A percentile compares a stretch with the other conserved stretches of the same genome.
Conservation (phyloP, 768 basidiomycete species). For the Russula abietina region DNA sequence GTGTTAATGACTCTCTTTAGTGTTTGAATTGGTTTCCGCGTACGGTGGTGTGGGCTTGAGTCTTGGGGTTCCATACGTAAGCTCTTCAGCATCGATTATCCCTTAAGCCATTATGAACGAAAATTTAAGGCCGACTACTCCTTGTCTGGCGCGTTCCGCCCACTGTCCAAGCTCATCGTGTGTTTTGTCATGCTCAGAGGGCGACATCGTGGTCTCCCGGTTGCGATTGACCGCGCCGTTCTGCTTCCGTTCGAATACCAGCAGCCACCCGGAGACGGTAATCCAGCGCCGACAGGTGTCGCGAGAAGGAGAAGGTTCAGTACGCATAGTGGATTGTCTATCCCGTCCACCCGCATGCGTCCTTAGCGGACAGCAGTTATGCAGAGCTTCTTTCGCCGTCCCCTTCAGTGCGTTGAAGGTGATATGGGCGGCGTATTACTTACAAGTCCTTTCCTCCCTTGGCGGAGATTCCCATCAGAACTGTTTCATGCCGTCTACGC, state of each 20-base stretch:
- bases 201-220: constrained; percentile 81
- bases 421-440: not conserved
- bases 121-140: constrained; percentile 65
- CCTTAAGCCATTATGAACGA: constrained; percentile 18
- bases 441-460: not conserved
- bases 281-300: not conserved
- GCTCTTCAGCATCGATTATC: constrained; percentile 27
- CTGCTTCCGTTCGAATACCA: constrained; percentile 65
- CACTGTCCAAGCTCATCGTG: constrained; percentile 83
- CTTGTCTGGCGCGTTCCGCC: constrained; percentile 68
- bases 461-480: not conserved
- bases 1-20: constrained; percentile 32
- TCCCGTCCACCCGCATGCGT: not conserved
- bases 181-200: constrained; percentile 91
- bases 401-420: not conserved
- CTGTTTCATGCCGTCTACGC: not conserved
- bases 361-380: not conserved
- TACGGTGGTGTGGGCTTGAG: constrained; percentile 88
- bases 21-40: constrained; percentile 83
- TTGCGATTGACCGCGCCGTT: constrained; percentile 84
- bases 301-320: constrained; percentile 6
- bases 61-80: constrained; percentile 76
- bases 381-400: not conserved
- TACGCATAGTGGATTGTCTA: not conserved
- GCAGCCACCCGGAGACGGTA: not conserved